These are phyloP conservation scores for Crotalaria pallida DNA, from an alignment of 306 rosid species.

Conservation along the genomic window DNA sequence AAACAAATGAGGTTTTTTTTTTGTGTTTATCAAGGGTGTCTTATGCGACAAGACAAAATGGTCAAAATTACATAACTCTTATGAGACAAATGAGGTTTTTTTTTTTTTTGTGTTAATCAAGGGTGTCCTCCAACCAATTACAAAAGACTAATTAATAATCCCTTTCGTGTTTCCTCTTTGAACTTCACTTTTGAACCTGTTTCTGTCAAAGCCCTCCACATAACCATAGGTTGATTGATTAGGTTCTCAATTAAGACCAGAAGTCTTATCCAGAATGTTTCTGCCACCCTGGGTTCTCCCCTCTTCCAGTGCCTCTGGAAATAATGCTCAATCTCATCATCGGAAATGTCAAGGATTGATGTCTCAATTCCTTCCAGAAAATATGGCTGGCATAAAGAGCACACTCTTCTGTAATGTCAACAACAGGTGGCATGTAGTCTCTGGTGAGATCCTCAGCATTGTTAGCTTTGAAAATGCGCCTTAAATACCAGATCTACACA, in stretches of 20 bases:
- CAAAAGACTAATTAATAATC: no score
- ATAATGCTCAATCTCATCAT: slow-evolving; percentile 36
- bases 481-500: neutral
- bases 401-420: slow-evolving; percentile 15
- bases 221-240: no score
- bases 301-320: slow-evolving; percentile 41
- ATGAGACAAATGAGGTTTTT: no score
- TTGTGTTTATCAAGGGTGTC: no score
- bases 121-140: no score
- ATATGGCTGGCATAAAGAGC: slow-evolving; percentile 24
- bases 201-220: slow-evolving; percentile 44
- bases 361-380: slow-evolving; percentile 26
- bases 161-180: slow-evolving; percentile 32
- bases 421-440: slow-evolving; percentile 14
- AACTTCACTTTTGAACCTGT: slow-evolving; percentile 34
- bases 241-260: slow-evolving; percentile 46
- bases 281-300: slow-evolving; percentile 40
- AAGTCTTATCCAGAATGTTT: slow-evolving; percentile 35
- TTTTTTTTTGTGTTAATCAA: no score
- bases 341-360: slow-evolving; percentile 23
- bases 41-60: no score
- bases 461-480: slow-evolving; percentile 31
- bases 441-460: slow-evolving; percentile 38
- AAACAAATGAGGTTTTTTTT: no score
- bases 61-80: no score